A percentile compares a stretch with the other conserved stretches of the same genome.
These are phyloP conservation scores for Solanum pinnatisectum DNA, from an alignment of 257 asterid genomes.

Conservation along the genomic window DNA sequence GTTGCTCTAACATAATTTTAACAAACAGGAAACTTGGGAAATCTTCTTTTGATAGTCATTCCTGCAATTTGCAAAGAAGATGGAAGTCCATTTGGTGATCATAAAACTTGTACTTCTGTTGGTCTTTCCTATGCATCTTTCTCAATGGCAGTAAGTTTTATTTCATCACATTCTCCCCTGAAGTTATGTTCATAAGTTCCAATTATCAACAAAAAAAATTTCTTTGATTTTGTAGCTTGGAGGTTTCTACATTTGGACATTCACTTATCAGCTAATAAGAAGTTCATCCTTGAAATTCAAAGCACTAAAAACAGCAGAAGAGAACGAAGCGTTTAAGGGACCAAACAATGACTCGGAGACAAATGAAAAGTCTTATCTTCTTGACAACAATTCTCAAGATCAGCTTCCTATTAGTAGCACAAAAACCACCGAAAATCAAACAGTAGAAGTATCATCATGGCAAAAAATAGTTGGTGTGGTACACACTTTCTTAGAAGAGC, in stretches of 20 bases:
- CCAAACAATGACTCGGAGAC: conserved; percentile 55
- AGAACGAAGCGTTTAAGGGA: conserved; percentile 16
- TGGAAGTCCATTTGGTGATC: conserved; percentile 57
- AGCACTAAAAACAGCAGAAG: conserved; percentile 12
- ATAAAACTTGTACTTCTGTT: conserved; percentile 19
- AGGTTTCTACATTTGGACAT: conserved; percentile 70
- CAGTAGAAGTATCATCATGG: conserved; percentile 12
- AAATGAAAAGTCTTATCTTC: conserved; percentile 36
- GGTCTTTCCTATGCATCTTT: conserved; percentile 57
- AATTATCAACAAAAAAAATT: background rate
- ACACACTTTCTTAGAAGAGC: conserved; percentile 50
- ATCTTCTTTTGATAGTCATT: conserved; percentile 40
- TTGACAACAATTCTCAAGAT: conserved; percentile 16
- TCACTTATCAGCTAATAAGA: conserved; percentile 41
- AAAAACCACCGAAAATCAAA: background rate
- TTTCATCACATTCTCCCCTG: background rate
- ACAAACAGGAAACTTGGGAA: conserved; percentile 51
- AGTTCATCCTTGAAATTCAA: conserved; percentile 26
- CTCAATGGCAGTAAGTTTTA: conserved; percentile 52
- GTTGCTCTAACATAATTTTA: background rate
- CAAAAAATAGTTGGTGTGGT: conserved; percentile 10
- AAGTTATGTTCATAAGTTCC: background rate
- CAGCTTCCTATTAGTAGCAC: conserved; percentile 3
- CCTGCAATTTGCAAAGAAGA: conserved; percentile 57
- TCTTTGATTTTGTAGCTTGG: conserved; percentile 41